These are phyloP conservation scores for Otatea glauca DNA, from an alignment of 176 grass and related monocot genomes.

Conservation along the genomic window DNA sequence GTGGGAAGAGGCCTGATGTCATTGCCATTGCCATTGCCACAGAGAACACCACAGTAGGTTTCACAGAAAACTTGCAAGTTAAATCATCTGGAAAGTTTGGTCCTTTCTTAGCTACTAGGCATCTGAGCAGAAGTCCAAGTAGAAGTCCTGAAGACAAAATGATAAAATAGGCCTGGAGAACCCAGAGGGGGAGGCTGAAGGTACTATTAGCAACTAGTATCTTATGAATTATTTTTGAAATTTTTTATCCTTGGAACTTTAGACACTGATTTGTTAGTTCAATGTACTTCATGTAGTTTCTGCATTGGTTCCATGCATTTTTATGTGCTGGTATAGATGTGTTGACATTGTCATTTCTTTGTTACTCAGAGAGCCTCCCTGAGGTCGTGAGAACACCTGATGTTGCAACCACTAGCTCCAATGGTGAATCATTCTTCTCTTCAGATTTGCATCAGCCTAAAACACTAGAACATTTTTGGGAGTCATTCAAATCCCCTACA, in stretches of 20 bases:
- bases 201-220: constrained; percentile 45
- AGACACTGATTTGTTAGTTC: constrained; percentile 21
- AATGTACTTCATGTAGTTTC: constrained; percentile 2
- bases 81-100: constrained; percentile 70
- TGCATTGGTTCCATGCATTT: constrained; percentile 12
- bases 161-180: constrained; percentile 51
- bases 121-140: constrained; percentile 46
- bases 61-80: constrained; percentile 52
- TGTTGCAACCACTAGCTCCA: constrained; percentile 56
- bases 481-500: constrained; percentile 65
- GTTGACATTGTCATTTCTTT: constrained; percentile 19
- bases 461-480: constrained; percentile 70
- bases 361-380: constrained; percentile 45
- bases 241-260: constrained; percentile 25
- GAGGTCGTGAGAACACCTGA: constrained; percentile 41
- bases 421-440: constrained; percentile 57
- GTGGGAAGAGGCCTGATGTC: constrained; percentile 87
- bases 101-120: constrained; percentile 42
- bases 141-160: constrained; percentile 41
- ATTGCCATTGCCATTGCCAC: constrained; percentile 47
- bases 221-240: constrained; percentile 18
- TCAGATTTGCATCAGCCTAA: constrained; percentile 60
- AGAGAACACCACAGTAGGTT: constrained; percentile 61
- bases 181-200: constrained; percentile 54
- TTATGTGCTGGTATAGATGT: not conserved